A percentile compares a stretch with the other conserved stretches of the same genome.
phyloP scores from a whole-genome alignment of 148 eudicot species.

The Bassia scoparia region DNA sequence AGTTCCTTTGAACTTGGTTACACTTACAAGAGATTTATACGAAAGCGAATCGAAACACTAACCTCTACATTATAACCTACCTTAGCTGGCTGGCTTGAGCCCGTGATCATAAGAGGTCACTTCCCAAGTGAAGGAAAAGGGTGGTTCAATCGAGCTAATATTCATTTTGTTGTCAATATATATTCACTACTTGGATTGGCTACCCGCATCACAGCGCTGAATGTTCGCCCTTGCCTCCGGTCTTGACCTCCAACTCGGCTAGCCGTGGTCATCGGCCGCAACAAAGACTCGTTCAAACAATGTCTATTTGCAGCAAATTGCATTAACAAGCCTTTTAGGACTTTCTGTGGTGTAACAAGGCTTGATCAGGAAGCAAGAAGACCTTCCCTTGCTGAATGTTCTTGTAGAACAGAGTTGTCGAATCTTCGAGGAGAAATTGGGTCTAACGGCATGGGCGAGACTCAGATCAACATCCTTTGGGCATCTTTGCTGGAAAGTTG shows the following conservation, averaged over 20 bases:
- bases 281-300: slow-evolving; percentile 54
- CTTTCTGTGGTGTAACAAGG: slow-evolving; percentile 44
- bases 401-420: slow-evolving; percentile 61
- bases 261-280: slow-evolving; percentile 56
- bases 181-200: slow-evolving; percentile 13
- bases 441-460: slow-evolving; percentile 63
- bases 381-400: slow-evolving; percentile 54
- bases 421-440: slow-evolving; percentile 57
- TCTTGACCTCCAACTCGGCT: slow-evolving; percentile 68
- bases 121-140: no score
- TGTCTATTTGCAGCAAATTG: slow-evolving; percentile 43
- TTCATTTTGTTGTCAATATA: neutral
- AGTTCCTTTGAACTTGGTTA: no score
- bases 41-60: no score
- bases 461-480: slow-evolving; percentile 59
- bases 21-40: no score
- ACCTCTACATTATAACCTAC: no score
- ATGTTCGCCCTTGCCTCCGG: slow-evolving; percentile 60
- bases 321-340: slow-evolving; percentile 46
- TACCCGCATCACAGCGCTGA: slow-evolving; percentile 44
- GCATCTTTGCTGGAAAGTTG: slow-evolving; percentile 50
- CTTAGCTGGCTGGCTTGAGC: no score
- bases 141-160: neutral
- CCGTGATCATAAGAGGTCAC: no score
- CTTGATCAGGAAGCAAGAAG: slow-evolving; percentile 69